These are phyloP conservation scores for Colletotrichum euphorbiae DNA, from an alignment of 2,329 filamentous ascomycete genomes.

Conservation along the genomic window DNA sequence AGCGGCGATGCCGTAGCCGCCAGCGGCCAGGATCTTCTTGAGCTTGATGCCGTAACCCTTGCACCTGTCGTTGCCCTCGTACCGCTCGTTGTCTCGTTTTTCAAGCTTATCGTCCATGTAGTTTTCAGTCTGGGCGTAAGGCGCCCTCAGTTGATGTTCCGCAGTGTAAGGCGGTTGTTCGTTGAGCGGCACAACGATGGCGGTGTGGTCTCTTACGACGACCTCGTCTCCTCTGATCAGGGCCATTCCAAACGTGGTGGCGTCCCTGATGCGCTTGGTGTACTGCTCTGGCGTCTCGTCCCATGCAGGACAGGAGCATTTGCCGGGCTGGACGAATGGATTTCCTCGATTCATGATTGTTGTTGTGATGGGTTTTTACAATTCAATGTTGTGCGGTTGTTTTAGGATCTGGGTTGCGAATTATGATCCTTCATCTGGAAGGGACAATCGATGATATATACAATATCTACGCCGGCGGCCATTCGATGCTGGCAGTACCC, in stretches of 20 bases:
- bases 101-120: neutral
- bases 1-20: constrained; percentile 45
- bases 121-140: neutral
- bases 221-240: no score
- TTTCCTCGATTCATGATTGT: no score
- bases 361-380: no score
- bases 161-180: no score
- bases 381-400: neutral
- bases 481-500: neutral
- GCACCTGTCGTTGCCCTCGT: neutral
- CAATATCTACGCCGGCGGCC: neutral
- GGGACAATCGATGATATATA: neutral
- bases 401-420: neutral
- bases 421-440: neutral
- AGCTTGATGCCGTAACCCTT: constrained; percentile 44
- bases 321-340: no score
- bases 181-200: no score
- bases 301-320: no score
- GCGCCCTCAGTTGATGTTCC: neutral
- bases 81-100: neutral
- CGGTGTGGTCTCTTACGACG: no score
- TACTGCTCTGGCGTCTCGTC: no score
- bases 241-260: no score
- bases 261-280: no score
- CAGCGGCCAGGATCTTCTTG: constrained; percentile 44